Percentiles rank a stretch among this genome's conserved stretches.
phyloP scores from a whole-genome alignment of 2,329 filamentous ascomycete species.

The Beauveria pseudobassiana region DNA sequence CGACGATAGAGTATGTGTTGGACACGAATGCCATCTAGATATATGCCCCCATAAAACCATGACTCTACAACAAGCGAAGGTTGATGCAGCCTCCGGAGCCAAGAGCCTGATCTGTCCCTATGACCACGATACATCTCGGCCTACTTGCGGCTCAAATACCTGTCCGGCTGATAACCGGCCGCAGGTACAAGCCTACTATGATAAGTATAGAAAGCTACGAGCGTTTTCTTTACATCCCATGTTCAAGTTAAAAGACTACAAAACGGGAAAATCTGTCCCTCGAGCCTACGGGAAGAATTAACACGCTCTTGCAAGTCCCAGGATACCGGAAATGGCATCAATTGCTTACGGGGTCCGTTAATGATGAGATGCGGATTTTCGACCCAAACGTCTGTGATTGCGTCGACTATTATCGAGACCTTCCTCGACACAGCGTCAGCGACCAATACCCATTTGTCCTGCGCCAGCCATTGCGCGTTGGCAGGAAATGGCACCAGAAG shows the following conservation, averaged over 20 bases:
- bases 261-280: not conserved
- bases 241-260: not conserved
- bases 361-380: not conserved
- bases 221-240: not conserved
- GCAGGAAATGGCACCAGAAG: not conserved
- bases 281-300: not conserved
- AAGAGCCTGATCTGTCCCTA: not conserved
- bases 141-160: not conserved
- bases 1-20: not conserved
- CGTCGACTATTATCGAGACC: not conserved
- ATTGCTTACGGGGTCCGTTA: no score
- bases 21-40: not conserved
- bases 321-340: no score
- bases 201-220: not conserved
- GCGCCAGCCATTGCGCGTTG: not conserved
- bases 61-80: not conserved
- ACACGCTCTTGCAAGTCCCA: rapidly evolving
- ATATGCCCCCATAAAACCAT: not conserved
- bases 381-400: conserved; percentile 1
- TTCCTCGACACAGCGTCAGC: not conserved
- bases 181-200: not conserved
- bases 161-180: not conserved
- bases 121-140: not conserved
- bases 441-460: not conserved
- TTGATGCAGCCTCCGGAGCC: not conserved